Evolutionary conservation across 1,139 yeast genomes (phyloP).

Genomic region (Pichia sp.): DNA sequence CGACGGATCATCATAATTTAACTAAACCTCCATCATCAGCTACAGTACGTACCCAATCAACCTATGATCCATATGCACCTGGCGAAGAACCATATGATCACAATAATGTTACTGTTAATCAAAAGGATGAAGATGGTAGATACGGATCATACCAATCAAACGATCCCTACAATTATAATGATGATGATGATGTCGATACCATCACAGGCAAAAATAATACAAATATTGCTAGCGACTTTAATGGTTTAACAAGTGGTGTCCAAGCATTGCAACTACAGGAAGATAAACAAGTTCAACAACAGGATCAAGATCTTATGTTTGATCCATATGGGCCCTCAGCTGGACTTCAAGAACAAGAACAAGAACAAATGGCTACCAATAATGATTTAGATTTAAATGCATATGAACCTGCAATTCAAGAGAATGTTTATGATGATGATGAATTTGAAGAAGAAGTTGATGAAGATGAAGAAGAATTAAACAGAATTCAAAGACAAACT

Average conservation of each 20-base stretch:
- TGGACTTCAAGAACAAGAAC: slow-evolving; percentile 1
- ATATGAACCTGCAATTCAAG: slow-evolving; percentile 25
- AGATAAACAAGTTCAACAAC: slow-evolving; percentile 2
- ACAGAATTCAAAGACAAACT: slow-evolving; percentile 75
- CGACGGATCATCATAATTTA: not conserved
- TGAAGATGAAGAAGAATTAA: slow-evolving; percentile 75
- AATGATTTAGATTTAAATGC: slow-evolving; percentile 24
- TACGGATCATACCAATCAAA: slow-evolving; percentile 5
- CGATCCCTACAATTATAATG: slow-evolving; percentile 10
- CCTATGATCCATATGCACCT: slow-evolving; percentile 22
- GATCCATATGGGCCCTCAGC: slow-evolving; percentile 19
- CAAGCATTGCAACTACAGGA: slow-evolving; percentile 15
- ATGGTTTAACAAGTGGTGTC: slow-evolving; percentile 7
- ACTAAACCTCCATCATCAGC: slow-evolving; percentile 18
- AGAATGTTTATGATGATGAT: slow-evolving; percentile 22
- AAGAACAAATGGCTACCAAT: slow-evolving; percentile 14
- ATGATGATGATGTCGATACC: slow-evolving; percentile 2
- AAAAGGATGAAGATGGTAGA: not conserved
- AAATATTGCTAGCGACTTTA: not conserved
- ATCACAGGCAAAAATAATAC: not conserved
- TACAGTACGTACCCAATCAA: slow-evolving; percentile 9
- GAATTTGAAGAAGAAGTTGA: slow-evolving; percentile 51
- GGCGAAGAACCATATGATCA: slow-evolving; percentile 11
- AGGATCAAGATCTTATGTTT: slow-evolving; percentile 12
- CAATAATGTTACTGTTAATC: not conserved